These are phyloP conservation scores for Garcia nutans DNA, from an alignment of 345 rosid genomes.

Conservation along the genomic window DNA sequence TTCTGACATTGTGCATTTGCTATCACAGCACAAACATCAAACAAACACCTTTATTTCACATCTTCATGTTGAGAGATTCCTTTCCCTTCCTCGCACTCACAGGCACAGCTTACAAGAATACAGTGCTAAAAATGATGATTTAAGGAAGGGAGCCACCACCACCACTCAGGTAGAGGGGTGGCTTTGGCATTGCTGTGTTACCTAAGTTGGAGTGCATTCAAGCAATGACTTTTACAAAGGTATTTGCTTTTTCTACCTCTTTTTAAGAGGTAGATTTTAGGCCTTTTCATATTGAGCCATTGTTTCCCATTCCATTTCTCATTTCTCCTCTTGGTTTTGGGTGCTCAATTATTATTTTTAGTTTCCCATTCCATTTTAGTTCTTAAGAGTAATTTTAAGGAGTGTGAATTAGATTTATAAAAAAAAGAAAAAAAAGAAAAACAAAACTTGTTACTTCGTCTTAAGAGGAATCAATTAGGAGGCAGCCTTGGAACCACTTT, in stretches of 20 bases:
- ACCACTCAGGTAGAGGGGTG: background rate
- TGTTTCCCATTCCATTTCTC: background rate
- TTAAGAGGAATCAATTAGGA: too few species aligned
- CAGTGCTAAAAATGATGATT: slow-evolving; percentile 30
- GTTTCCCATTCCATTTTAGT: background rate
- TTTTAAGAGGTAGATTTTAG: slow-evolving; percentile 12
- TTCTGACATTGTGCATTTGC: slow-evolving; percentile 10
- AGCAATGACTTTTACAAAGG: slow-evolving; percentile 50
- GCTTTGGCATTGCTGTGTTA: slow-evolving; percentile 15
- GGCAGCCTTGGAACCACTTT: slow-evolving; percentile 4
- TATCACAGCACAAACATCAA: background rate
- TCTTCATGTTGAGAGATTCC: slow-evolving; percentile 20
- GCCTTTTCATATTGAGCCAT: slow-evolving; percentile 18
- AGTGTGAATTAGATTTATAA: too few species aligned
- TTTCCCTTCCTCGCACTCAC: slow-evolving; percentile 14
- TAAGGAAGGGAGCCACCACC: slow-evolving; percentile 38
- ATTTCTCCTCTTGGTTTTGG: too few species aligned
- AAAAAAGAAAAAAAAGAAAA: too few species aligned
- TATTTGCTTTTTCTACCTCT: slow-evolving; percentile 31
- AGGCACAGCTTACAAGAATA: slow-evolving; percentile 6
- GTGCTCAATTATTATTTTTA: too few species aligned
- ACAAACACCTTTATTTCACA: slow-evolving; percentile 13
- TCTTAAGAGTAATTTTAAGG: too few species aligned
- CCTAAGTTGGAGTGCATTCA: slow-evolving; percentile 48
- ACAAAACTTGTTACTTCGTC: too few species aligned